Percentiles rank a stretch among this genome's conserved stretches.
Evolutionary conservation across 2,329 filamentous ascomycete genomes (phyloP).

Genomic region (Fusarium floridanum): DNA sequence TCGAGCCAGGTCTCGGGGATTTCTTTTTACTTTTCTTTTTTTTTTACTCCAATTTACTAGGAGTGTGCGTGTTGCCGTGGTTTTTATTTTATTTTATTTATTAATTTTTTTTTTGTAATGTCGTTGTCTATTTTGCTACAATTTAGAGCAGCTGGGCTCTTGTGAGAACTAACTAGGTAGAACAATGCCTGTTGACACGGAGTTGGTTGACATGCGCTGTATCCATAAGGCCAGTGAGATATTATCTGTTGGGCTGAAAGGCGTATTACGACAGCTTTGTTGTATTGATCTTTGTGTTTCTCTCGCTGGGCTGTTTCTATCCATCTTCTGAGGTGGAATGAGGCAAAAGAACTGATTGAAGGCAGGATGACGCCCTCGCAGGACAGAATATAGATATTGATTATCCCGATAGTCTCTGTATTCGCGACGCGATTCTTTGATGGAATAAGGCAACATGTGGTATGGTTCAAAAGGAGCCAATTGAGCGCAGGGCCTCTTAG

Average conservation of each 20-base stretch:
- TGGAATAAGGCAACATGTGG: too few species aligned
- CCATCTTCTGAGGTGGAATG: neutral
- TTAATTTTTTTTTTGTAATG: neutral
- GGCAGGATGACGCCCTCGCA: neutral
- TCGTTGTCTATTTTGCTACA: neutral
- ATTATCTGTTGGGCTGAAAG: neutral
- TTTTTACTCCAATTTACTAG: neutral
- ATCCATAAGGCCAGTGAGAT: neutral
- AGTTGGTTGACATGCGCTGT: neutral
- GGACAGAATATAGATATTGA: too few species aligned
- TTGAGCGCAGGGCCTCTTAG: too few species aligned
- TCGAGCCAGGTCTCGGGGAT: constrained; percentile 41
- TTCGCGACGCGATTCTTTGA: too few species aligned
- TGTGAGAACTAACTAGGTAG: neutral
- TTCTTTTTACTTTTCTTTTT: constrained; percentile 4
- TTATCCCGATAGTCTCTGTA: too few species aligned
- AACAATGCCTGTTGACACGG: neutral
- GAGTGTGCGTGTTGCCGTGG: neutral
- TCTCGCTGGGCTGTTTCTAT: neutral
- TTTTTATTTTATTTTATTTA: neutral
- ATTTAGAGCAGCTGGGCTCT: neutral
- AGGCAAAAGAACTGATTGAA: neutral
- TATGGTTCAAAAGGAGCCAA: too few species aligned
- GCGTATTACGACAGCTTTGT: neutral
- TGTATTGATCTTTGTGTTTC: neutral